A percentile compares a stretch with the other conserved stretches of the same genome.
phyloP scores from a whole-genome alignment of 106 monocot species.

The Dendrobium officinale region DNA sequence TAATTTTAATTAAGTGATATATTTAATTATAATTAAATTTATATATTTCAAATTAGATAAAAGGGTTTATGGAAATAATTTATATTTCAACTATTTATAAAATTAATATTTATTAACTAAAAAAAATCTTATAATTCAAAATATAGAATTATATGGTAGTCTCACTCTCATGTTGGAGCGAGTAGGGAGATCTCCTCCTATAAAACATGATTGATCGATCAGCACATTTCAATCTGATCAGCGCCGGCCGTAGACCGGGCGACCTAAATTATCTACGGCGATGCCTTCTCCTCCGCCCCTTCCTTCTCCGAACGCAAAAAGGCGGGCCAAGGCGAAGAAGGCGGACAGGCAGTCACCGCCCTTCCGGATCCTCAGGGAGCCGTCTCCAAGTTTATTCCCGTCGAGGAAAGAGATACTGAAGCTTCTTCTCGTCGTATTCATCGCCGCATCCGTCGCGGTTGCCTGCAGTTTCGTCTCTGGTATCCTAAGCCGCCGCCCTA shows the following conservation, averaged over 20 bases:
- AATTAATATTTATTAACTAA: no score
- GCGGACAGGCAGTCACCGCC: background rate
- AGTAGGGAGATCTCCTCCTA: no score
- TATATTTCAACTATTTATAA: no score
- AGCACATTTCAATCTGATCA: no score
- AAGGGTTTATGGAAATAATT: no score
- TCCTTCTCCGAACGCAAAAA: background rate
- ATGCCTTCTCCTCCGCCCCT: background rate
- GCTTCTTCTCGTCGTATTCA: conserved; percentile 52
- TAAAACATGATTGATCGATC: no score
- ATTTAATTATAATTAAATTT: no score
- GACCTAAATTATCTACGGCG: background rate
- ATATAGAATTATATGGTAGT: no score
- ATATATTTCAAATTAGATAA: no score
- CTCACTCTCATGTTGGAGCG: background rate
- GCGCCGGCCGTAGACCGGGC: background rate
- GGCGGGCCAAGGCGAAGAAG: background rate
- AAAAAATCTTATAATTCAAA: no score
- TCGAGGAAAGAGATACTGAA: conserved; percentile 45
- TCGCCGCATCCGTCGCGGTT: conserved; percentile 63
- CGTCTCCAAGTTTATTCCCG: conserved; percentile 39
- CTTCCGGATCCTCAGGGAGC: background rate
- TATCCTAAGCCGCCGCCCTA: conserved; percentile 35
- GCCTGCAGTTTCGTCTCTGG: conserved; percentile 32
- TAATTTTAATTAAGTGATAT: no score